Conservation (phyloP, 192 early-diverging fungal species). For the Entophlyctis luteolus region DNA sequence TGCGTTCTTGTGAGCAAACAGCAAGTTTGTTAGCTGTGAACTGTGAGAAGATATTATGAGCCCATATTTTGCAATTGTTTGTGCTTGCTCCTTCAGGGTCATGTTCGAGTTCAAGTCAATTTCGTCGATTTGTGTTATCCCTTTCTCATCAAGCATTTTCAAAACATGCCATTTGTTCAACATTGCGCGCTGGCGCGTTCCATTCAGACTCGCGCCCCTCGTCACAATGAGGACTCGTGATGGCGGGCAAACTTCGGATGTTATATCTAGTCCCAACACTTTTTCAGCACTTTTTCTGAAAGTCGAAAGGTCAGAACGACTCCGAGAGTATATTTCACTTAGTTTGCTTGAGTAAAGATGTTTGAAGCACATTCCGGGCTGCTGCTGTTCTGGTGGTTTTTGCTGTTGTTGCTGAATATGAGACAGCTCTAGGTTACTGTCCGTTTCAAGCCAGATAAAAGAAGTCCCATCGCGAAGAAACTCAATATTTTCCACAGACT, state of each 20-base stretch:
- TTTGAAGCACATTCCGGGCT: background rate
- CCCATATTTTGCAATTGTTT: conserved; percentile 2
- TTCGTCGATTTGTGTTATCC: conserved; percentile 4
- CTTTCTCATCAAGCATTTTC: conserved; percentile 1
- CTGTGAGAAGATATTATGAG: conserved; percentile 7
- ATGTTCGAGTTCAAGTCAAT: background rate
- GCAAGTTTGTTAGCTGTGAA: conserved; percentile 3
- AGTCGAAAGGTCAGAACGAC: background rate
- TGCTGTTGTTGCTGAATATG: no score
- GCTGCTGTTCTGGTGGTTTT: background rate
- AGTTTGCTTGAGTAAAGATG: conserved; percentile 2
- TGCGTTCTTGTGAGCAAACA: conserved; percentile 16
- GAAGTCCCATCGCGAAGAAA: background rate
- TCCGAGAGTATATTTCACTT: background rate
- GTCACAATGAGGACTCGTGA: background rate
- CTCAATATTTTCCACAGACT: background rate
- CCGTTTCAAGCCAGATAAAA: background rate
- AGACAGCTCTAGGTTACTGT: no score
- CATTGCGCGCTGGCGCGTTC: conserved; percentile 2
- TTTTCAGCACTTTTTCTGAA: conserved; percentile 15
- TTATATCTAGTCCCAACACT: conserved; percentile 6
- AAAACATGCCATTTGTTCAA: conserved; percentile 12
- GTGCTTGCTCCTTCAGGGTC: background rate
- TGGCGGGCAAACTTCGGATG: background rate
- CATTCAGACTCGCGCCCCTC: background rate